A percentile compares a stretch with the other conserved stretches of the same genome.
phyloP scores from a whole-genome alignment of 805 yeast species.

The Monosporozyma servazzii region DNA sequence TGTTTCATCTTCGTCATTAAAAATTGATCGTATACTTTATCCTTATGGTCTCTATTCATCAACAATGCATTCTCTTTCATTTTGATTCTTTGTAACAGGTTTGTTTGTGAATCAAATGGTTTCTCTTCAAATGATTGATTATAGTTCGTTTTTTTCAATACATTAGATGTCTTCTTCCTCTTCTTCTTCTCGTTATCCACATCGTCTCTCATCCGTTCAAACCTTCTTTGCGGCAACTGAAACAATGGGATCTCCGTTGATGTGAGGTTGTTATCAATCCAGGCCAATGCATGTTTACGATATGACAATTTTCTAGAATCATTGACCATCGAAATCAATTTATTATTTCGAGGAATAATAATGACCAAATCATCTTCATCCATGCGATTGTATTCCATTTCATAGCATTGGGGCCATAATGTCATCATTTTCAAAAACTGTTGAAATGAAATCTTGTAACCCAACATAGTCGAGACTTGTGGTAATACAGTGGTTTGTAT shows the following conservation, averaged over 20 bases:
- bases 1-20: conserved; percentile 24
- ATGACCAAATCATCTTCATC: background rate
- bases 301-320: conserved; percentile 24
- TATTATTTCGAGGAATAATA: conserved; percentile 11
- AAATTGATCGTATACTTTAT: conserved; percentile 21
- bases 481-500: conserved; percentile 17
- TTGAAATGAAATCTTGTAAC: conserved; percentile 18
- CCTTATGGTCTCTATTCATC: conserved; percentile 20
- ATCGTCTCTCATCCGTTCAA: too few relatives aligned
- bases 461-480: conserved; percentile 25
- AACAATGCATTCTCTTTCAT: conserved; percentile 23
- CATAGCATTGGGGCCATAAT: conserved; percentile 25
- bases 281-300: conserved; percentile 17
- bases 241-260: conserved; percentile 15
- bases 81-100: conserved; percentile 22
- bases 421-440: conserved; percentile 21
- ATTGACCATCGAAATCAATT: conserved; percentile 14
- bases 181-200: background rate
- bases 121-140: conserved; percentile 10
- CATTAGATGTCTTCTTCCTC: conserved; percentile 5
- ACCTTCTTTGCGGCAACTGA: conserved; percentile 8
- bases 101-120: conserved; percentile 15
- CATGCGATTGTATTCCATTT: conserved; percentile 7
- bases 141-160: conserved; percentile 15
- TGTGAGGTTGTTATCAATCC: conserved; percentile 13